These are phyloP conservation scores for Phyllachora maydis DNA, from an alignment of 2,329 filamentous ascomycete species.

Conservation along the genomic window DNA sequence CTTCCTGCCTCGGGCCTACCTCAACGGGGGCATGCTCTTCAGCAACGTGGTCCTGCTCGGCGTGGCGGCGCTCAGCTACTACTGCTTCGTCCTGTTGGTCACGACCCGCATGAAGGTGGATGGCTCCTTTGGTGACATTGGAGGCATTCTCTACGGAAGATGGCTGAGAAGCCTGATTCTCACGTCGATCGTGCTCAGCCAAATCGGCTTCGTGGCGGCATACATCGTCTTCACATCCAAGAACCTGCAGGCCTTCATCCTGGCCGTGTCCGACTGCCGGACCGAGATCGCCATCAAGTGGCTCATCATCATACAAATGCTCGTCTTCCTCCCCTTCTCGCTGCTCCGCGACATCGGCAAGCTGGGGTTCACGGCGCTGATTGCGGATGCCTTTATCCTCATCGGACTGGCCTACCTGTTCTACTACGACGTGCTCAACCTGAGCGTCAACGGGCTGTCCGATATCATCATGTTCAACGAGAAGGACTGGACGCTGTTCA, in stretches of 20 bases:
- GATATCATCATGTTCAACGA: slow-evolving; percentile 86
- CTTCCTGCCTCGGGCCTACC: slow-evolving; percentile 78
- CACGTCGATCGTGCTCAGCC: slow-evolving; percentile 79
- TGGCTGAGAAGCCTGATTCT: slow-evolving; percentile 82
- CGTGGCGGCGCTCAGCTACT: slow-evolving; percentile 78
- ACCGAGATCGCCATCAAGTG: slow-evolving; percentile 70
- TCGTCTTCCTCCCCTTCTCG: slow-evolving; percentile 87
- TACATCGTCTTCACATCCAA: slow-evolving; percentile 96
- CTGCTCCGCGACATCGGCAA: slow-evolving; percentile 93
- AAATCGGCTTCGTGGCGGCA: slow-evolving; percentile 84
- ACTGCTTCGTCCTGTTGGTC: slow-evolving; percentile 90
- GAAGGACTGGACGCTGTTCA: slow-evolving; percentile 89
- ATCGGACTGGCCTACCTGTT: slow-evolving; percentile 85
- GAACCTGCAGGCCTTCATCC: slow-evolving; percentile 85
- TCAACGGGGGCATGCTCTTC: slow-evolving; percentile 95
- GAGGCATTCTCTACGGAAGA: slow-evolving; percentile 73
- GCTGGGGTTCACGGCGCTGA: slow-evolving; percentile 80
- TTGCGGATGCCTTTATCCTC: slow-evolving; percentile 88
- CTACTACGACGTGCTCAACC: slow-evolving; percentile 81
- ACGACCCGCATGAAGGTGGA: slow-evolving; percentile 68
- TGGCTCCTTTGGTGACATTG: slow-evolving; percentile 96
- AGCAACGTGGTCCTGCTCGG: slow-evolving; percentile 77
- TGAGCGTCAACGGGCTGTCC: slow-evolving; percentile 53
- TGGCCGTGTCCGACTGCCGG: slow-evolving; percentile 76
- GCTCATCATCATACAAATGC: slow-evolving; percentile 85